These are phyloP conservation scores for Cercospora zeina DNA, from an alignment of 2,329 filamentous ascomycete genomes.

Conservation along the genomic window DNA sequence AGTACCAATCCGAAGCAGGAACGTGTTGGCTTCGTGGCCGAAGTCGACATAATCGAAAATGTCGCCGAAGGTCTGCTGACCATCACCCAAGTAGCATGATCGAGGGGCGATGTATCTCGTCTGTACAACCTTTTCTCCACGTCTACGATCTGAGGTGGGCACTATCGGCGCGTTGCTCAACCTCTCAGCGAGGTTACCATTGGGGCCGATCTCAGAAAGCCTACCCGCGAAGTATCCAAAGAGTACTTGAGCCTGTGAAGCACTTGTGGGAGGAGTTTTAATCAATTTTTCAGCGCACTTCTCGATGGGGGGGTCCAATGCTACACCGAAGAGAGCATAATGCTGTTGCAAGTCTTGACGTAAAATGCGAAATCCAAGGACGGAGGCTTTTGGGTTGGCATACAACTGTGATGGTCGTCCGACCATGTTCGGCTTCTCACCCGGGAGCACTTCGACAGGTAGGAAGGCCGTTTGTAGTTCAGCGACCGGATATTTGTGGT, in stretches of 20 bases:
- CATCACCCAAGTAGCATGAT: conserved; percentile 75
- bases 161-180: conserved; percentile 70
- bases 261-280: conserved; percentile 67
- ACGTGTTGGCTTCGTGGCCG: conserved; percentile 80
- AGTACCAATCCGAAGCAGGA: conserved; percentile 83
- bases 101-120: conserved; percentile 65
- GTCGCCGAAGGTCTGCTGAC: conserved; percentile 68
- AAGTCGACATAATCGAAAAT: conserved; percentile 99
- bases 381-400: conserved; percentile 71
- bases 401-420: conserved; percentile 77
- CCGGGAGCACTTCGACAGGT: conserved; percentile 73
- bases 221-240: conserved; percentile 84
- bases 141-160: conserved; percentile 54
- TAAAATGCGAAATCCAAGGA: conserved; percentile 80
- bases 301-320: conserved; percentile 73
- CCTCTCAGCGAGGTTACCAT: conserved; percentile 57
- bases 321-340: conserved; percentile 82
- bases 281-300: conserved; percentile 75
- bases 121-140: conserved; percentile 33
- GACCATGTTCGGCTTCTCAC: conserved; percentile 50
- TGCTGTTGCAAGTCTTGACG: conserved; percentile 74
- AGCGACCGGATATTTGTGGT: conserved; percentile 63
- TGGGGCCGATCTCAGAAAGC: conserved; percentile 66
- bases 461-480: conserved; percentile 54
- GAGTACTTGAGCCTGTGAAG: conserved; percentile 65